Evolutionary conservation across 1,139 yeast species (phyloP), one percentile per base, ranked within the genome.

Genomic region (Torulaspora globosa): DNA sequence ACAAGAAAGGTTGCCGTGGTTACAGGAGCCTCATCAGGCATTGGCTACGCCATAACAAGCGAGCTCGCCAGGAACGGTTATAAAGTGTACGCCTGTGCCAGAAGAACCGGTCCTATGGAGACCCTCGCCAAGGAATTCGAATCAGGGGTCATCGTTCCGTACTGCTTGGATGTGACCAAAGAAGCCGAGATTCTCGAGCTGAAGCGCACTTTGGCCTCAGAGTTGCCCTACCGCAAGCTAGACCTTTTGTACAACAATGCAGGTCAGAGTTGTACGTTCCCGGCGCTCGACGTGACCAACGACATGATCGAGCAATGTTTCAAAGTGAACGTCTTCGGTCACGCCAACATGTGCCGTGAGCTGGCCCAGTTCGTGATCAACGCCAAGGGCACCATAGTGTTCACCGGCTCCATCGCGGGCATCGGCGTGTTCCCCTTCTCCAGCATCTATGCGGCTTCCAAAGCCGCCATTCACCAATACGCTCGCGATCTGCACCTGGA

Each of bases 1-100:
- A 38, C 46, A 33, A 48, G 36, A 58, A 60, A 72, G 41, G 48
- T 68, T 19, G 89, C 80, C 1, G 68, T 84, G 36, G 76, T 86
- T 27, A 86, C 95, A 1, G 95, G 95, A 7, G 86, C 87, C 14
- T 83, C 92, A 0, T 82, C 90, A 0, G 95, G 95, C 9, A 86
- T 86, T 53, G 95, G 95, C 3, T 78, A 70, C 59, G 79, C 80
- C 14, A 69, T 83, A 9, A 80, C 90, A 27, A 71, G 75, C 47
- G 88, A 83, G 57, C 71, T 85, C 50, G 82, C 86, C 12, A 63
- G 67, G 15, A 68, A 79, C 48, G 88, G 88, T 1, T 82, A 75
- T 66, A 71, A 70, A 47, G 92, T 86, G 1, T 81, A 73, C 60
- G 86, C 86, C 0, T 83, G 86, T 40, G 92, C 95, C 1, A 73